A percentile compares a stretch with the other conserved stretches of the same genome.
Evolutionary conservation across 345 rosid species (phyloP).

Genomic region (Gossypium australe): DNA sequence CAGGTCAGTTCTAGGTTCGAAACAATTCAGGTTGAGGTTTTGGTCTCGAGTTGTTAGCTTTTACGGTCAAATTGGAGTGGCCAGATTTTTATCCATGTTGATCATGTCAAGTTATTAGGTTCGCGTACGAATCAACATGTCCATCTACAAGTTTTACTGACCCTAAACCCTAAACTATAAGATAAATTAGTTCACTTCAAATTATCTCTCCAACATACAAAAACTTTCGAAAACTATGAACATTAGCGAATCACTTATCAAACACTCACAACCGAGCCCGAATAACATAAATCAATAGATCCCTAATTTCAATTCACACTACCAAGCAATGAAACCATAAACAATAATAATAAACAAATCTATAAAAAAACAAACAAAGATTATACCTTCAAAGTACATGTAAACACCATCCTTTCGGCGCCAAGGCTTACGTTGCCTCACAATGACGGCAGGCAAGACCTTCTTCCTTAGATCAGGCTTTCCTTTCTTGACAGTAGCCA

Average conservation of each 20-base stretch:
- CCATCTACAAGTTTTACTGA: neutral
- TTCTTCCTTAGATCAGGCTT: conserved; percentile 95
- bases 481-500: conserved; percentile 95
- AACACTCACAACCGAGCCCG: neutral
- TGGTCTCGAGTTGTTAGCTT: no score
- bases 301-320: neutral
- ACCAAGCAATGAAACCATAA: neutral
- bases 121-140: no score
- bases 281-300: neutral
- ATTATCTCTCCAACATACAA: no score
- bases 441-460: conserved; percentile 94
- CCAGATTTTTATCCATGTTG: no score
- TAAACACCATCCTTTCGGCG: conserved; percentile 95
- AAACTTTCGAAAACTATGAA: no score
- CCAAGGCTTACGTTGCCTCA: conserved; percentile 95
- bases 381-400: conserved; percentile 84
- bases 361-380: neutral
- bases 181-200: neutral
- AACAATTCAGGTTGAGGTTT: no score
- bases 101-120: no score
- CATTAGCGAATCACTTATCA: neutral
- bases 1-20: no score
- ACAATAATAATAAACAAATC: neutral
- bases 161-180: neutral
- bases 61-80: no score